Evolutionary conservation across 163 green algal species (phyloP).

Genomic region (Scenedesmus sp.): DNA sequence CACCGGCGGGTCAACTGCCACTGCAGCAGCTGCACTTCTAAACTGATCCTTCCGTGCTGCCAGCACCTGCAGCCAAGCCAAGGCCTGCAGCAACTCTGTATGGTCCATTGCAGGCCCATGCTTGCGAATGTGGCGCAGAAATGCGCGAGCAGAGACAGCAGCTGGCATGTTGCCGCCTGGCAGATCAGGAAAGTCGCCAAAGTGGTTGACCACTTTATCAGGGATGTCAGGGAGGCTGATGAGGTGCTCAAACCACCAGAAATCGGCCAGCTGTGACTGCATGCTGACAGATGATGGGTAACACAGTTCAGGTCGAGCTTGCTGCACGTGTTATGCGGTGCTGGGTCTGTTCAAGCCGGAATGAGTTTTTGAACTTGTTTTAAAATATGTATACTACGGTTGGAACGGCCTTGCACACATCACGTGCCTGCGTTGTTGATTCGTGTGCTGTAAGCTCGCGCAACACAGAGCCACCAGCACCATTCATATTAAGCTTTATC

Average conservation of each 20-base stretch:
- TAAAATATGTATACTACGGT: too few species aligned
- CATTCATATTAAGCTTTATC: too few species aligned
- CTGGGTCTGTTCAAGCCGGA: not conserved
- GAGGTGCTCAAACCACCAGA: conserved; percentile 51
- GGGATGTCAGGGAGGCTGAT: conserved; percentile 10
- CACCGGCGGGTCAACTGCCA: not conserved
- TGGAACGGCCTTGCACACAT: not conserved
- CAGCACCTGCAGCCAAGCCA: not conserved
- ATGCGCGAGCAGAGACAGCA: conserved; percentile 12
- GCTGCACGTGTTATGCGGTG: not conserved
- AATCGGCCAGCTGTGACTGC: conserved; percentile 24
- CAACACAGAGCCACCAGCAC: too few species aligned
- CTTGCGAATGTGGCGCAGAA: conserved; percentile 23
- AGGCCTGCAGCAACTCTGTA: conserved; percentile 17
- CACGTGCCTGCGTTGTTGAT: not conserved
- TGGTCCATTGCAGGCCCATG: not conserved
- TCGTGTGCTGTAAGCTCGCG: not conserved
- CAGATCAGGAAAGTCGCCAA: conserved; percentile 17
- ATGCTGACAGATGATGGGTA: not conserved
- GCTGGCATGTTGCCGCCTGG: conserved; percentile 19
- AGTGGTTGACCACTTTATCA: conserved; percentile 38
- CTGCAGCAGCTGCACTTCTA: conserved; percentile 13
- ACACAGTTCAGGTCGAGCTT: not conserved
- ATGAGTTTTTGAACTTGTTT: not conserved
- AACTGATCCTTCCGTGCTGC: conserved; percentile 3